These are phyloP conservation scores for Penicillium subrubescens DNA, from an alignment of 495 filamentous ascomycete species.

Conservation along the genomic window DNA sequence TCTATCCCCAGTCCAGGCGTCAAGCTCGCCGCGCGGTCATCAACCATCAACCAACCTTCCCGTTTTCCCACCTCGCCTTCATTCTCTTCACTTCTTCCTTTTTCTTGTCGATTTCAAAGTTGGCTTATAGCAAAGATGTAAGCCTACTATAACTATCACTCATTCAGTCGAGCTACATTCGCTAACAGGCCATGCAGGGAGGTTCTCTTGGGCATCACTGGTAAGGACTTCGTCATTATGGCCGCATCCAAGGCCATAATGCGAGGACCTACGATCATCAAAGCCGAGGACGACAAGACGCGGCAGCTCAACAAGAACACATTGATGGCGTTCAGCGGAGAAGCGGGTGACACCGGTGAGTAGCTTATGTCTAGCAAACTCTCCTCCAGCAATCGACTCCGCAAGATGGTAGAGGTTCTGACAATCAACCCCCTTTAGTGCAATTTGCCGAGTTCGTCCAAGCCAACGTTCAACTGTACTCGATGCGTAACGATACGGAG, in stretches of 20 bases:
- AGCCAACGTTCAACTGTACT: slow-evolving; percentile 96
- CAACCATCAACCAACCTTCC: slow-evolving; percentile 24
- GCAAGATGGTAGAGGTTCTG: slow-evolving; percentile 4
- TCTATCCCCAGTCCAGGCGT: slow-evolving; percentile 36
- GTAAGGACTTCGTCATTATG: slow-evolving; percentile 98
- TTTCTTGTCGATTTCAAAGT: slow-evolving; percentile 11
- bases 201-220: slow-evolving; percentile 95
- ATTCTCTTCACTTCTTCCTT: slow-evolving; percentile 14
- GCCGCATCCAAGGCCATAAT: slow-evolving; percentile 97
- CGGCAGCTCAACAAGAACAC: slow-evolving; percentile 86
- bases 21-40: slow-evolving; percentile 48
- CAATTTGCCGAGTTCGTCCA: slow-evolving; percentile 99
- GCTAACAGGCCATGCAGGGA: slow-evolving; percentile 64
- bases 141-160: slow-evolving; percentile 4
- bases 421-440: slow-evolving; percentile 54
- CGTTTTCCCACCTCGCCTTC: slow-evolving; percentile 16
- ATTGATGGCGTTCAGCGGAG: slow-evolving; percentile 94
- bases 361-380: slow-evolving; percentile 16
- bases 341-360: slow-evolving; percentile 93
- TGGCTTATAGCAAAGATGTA: slow-evolving; percentile 37
- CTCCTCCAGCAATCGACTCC: background rate
- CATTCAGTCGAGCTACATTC: background rate
- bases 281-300: slow-evolving; percentile 96
- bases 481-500: slow-evolving; percentile 94
- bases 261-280: slow-evolving; percentile 94